Evolutionary conservation across 345 rosid species (phyloP), one percentile per base, ranked within the genome.

Genomic region (Corchorus capsularis): DNA sequence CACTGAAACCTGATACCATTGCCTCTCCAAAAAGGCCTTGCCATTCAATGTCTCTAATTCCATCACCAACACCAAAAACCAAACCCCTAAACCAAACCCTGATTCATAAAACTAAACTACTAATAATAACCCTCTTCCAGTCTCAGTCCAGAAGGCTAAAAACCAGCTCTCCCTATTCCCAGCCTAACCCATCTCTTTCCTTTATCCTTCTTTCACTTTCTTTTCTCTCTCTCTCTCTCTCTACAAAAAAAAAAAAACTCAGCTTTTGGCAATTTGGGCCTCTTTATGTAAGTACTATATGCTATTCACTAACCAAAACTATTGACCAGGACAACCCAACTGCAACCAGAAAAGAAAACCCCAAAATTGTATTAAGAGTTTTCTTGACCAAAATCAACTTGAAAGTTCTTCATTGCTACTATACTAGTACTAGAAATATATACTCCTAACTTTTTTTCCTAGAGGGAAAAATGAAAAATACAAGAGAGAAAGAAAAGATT

Each of bases 131-230:
- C 53, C 9, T 17, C 66, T 73, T 27, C 27, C 27, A 27, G 27
- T 27, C 27, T 27, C 27, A 27, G 27, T 27, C 76, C 62, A 72
- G 73, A 75, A 71, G 17, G 68, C 78, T 9, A 7, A 35, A 70
- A 6, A 12, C 69, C 53, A 77, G 37, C 75, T 71, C 27, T 27
- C 27, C 57, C 72, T 52, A 47, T 47, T 54, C 49, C 59, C 41
- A 78, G 76, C 68, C 87, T 86, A 86, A 84, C 87, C 92, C 92
- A 86, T 86, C 77, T 56, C 83, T 79, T 61, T 71, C 69, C 53
- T 22, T 39, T 50, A 22, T 67, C 39, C 22, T 56, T 54, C 10
- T 19, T 39, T 60, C 22, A 39, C 22, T n/a, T 8, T 70, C 12
- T 54, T 27, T 27, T 2, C 15, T 61, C 54, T 41, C 14, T 52